Evolutionary conservation across 1,284 basidiomycete species (phyloP), one percentile per base, ranked within the genome.

Genomic region (Apiotrichum mycotoxinovorans): DNA sequence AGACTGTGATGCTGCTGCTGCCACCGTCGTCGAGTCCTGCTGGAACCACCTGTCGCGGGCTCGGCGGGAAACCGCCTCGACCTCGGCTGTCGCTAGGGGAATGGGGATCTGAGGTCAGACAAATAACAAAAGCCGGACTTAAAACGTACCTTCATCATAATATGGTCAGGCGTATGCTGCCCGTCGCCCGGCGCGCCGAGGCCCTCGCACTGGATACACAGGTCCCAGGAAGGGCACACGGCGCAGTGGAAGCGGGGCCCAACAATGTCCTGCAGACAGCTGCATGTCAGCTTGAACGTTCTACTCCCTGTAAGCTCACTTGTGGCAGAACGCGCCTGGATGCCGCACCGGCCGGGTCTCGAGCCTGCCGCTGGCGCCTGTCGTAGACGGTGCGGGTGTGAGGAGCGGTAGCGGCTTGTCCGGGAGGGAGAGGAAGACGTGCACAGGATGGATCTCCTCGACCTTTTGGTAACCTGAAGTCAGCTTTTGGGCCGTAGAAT

Each of bases 231-330:
- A 1, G 77, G 74, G 68, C 91, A 95, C n/a, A 89, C 85, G 10
- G 88, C 88, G 65, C 91, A 95, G 68, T 91, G 91, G 76, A 91
- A 94, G 9, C 89, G 83, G 18, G 90, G 89, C 18, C 91, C 91
- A 25, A 93, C 83, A 60, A 95, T 93, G 62, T 91, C 89, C 66
- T 87, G 85, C 62, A 89, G 79, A 71, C 91, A 95, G 69, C 91
- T 94, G 68, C 30, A 12, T 35, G 41, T 49, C 26, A 56, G 58
- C 15, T 17, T 50, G 15, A 25, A 8, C 38, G n/a, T n/a, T n/a
- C 8, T 50, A 27, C n/a, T 17, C 18, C 14, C 3, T 30, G 15
- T 1, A 5, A 2, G 81, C 89, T 67, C 76, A 93, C 90, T 94
- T 79, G 66, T 78, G 76, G 55, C 77, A 79, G 56, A 79, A 79